A percentile compares a stretch with the other conserved stretches of the same genome.
phyloP scores from a whole-genome alignment of 1,284 basidiomycete genomes.

The Leccinum fuscescens region DNA sequence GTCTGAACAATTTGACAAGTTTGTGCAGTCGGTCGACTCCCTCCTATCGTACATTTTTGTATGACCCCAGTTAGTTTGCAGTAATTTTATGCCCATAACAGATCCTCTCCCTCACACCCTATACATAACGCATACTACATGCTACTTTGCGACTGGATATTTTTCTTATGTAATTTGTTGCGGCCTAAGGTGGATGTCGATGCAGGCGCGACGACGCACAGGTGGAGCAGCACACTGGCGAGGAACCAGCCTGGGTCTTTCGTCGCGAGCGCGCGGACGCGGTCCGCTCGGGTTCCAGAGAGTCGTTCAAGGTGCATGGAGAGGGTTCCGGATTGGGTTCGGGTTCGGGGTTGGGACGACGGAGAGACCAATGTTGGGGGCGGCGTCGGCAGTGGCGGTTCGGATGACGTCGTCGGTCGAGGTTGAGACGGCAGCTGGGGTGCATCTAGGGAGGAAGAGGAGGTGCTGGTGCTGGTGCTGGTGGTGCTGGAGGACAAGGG shows the following conservation, averaged over 20 bases:
- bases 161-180: too few species aligned
- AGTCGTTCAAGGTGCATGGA: conserved; percentile 5
- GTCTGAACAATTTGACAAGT: too few species aligned
- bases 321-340: not conserved
- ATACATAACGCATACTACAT: too few species aligned
- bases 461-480: not conserved
- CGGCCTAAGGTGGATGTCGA: too few species aligned
- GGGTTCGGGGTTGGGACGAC: not conserved
- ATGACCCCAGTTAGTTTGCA: too few species aligned
- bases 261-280: conserved; percentile 16
- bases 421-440: not conserved
- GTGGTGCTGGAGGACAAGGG: too few species aligned
- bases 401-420: not conserved
- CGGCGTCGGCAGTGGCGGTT: not conserved
- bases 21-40: too few species aligned
- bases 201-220: too few species aligned
- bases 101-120: too few species aligned
- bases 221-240: conserved; percentile 19
- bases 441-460: not conserved
- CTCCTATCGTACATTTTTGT: too few species aligned
- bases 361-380: not conserved
- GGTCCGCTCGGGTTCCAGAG: not conserved
- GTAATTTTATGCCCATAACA: too few species aligned
- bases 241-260: conserved; percentile 31
- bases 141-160: too few species aligned